Percentiles rank a stretch among this genome's conserved stretches.
These are phyloP conservation scores for Cordia subcordata DNA, from an alignment of 257 asterid species.

Conservation along the genomic window DNA sequence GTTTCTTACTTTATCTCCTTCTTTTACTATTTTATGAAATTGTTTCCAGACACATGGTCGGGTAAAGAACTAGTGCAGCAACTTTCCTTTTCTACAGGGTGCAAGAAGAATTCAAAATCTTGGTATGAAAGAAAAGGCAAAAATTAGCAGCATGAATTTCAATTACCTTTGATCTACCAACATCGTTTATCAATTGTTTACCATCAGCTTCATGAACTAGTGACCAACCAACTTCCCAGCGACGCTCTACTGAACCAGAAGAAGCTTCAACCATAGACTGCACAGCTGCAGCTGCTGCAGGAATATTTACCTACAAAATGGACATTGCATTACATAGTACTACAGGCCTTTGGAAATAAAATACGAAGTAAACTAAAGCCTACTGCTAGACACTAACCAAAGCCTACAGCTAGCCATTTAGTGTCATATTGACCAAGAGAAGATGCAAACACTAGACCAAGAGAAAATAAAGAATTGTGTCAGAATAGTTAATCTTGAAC, in stretches of 20 bases:
- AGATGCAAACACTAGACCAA: not conserved
- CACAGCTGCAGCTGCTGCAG: constrained; percentile 70
- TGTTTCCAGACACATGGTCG: too few species aligned
- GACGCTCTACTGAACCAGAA: constrained; percentile 70
- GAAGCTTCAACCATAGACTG: constrained; percentile 84
- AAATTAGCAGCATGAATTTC: not conserved
- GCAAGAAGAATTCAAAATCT: too few species aligned
- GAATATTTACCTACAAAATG: constrained; percentile 66
- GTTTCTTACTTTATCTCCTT: too few species aligned
- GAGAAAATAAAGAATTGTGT: too few species aligned
- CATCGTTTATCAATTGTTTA: constrained; percentile 43
- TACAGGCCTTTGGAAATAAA: constrained; percentile 6
- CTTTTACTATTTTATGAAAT: too few species aligned
- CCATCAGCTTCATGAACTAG: constrained; percentile 69
- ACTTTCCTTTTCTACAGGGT: too few species aligned
- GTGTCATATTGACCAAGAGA: not conserved
- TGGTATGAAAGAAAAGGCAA: not conserved
- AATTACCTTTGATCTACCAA: constrained; percentile 48
- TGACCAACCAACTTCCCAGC: constrained; percentile 99
- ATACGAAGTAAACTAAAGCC: not conserved
- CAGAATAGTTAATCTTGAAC: too few species aligned
- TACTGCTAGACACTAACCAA: not conserved
- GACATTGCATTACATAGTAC: constrained; percentile 19
- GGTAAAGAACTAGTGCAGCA: too few species aligned
- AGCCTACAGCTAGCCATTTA: not conserved